Evolutionary conservation across 176 grass and related monocot species (phyloP).

Genomic region (Elaeis guineensis): DNA sequence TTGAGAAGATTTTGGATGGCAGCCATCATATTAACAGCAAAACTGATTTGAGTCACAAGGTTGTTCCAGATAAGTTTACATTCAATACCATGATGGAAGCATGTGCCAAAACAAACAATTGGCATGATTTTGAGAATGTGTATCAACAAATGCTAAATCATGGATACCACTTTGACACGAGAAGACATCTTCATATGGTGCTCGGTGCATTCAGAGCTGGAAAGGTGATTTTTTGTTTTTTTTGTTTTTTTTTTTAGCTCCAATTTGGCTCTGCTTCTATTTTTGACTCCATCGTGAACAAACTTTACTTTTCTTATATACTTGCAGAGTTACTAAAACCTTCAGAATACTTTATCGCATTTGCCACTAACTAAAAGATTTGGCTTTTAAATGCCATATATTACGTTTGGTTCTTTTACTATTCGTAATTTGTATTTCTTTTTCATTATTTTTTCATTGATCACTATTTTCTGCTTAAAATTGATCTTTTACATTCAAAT

Average conservation of each 20-base stretch:
- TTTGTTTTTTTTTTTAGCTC: constrained; percentile 4
- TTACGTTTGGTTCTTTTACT: too few species aligned
- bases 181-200: constrained; percentile 60
- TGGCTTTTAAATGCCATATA: too few species aligned
- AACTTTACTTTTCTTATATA: too few species aligned
- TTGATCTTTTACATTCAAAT: too few species aligned
- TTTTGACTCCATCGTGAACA: not conserved
- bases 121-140: constrained; percentile 75
- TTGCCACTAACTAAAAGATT: too few species aligned
- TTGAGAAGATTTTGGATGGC: constrained; percentile 56
- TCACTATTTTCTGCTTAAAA: too few species aligned
- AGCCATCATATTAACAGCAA: constrained; percentile 30
- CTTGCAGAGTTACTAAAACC: too few species aligned
- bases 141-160: constrained; percentile 60
- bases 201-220: constrained; percentile 69
- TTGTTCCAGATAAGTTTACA: constrained; percentile 78
- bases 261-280: constrained; percentile 15
- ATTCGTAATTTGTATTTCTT: too few species aligned
- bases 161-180: constrained; percentile 54
- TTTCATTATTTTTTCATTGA: too few species aligned
- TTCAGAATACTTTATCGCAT: too few species aligned
- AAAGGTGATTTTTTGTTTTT: constrained; percentile 37
- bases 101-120: constrained; percentile 55
- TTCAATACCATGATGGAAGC: constrained; percentile 93
- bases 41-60: constrained; percentile 29